A percentile compares a stretch with the other conserved stretches of the same genome.
These are phyloP conservation scores for Clarireedia hainanense DNA, from an alignment of 2,329 filamentous ascomycete species.

Conservation along the genomic window DNA sequence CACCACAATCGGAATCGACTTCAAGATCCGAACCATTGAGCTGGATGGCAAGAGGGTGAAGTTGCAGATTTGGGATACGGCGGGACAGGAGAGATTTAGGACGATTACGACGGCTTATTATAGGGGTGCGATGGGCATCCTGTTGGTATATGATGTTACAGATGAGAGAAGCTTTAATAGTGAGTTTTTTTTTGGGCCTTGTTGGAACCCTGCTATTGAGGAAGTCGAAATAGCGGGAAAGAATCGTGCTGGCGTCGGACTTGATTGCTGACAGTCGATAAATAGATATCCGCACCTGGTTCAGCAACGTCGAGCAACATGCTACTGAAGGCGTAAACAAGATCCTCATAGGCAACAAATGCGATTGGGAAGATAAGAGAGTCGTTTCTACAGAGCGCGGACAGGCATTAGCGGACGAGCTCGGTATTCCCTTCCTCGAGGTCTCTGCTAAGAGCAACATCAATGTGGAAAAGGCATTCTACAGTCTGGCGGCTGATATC, in stretches of 20 bases:
- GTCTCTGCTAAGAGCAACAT: conserved; percentile 99
- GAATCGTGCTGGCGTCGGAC: neutral
- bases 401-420: conserved; percentile 87
- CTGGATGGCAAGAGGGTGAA: conserved; percentile 98
- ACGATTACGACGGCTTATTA: conserved; percentile 99
- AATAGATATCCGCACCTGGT: conserved; percentile 96
- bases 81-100: conserved; percentile 94
- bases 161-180: conserved; percentile 99
- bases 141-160: conserved; percentile 97
- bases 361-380: conserved; percentile 99
- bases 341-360: conserved; percentile 99
- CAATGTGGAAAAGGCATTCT: conserved; percentile 99
- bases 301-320: conserved; percentile 98
- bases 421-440: conserved; percentile 96
- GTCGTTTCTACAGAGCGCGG: conserved; percentile 89
- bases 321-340: conserved; percentile 99
- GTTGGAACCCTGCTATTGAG: neutral
- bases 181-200: conserved; percentile 15
- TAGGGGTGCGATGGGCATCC: conserved; percentile 93
- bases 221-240: neutral
- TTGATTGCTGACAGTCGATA: neutral
- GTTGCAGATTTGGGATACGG: conserved; percentile 99
- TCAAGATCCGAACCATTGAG: conserved; percentile 99
- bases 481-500: conserved; percentile 89
- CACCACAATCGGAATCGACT: conserved; percentile 99